Evolutionary conservation across 352 stramenopile species (phyloP), one percentile per base, ranked within the genome.

Genomic region (Globisporangium sylvaticum): DNA sequence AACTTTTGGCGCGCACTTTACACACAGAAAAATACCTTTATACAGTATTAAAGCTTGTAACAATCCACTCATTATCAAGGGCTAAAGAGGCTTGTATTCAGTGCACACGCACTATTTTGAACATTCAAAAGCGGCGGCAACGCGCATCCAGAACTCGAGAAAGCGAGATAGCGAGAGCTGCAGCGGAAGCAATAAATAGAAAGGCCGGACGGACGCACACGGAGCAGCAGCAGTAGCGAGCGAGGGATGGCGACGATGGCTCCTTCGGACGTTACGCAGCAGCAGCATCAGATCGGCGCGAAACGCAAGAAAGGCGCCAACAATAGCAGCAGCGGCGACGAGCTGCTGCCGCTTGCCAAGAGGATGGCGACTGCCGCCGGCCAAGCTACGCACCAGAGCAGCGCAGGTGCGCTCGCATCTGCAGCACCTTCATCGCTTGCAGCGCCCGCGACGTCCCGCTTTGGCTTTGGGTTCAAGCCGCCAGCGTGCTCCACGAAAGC

Each of bases 401-500:
- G 55, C 56, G 53, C 42, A 5, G 48, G 22, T 37, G 72, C 37
- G 62, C 24, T 44, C 37, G 58, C 25, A 70, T 18, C n/a, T 4
- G 56, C 56, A 18, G 8, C 31, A 31, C 57, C 44, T 20, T 14
- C 55, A 32, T 24, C 55, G 55, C 5, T 46, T 12, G 50, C 50
- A 14, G 25, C 61, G 24, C 27, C 34, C 10, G 18, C n/a, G 25
- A 37, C 37, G 6, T 55, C 55, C 15, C 74, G 69, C 69, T 81
- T 78, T 32, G 74, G 74, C 60, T 79, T 79, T 61, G 73, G 73
- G 31, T 81, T 81, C 66, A 74, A 69, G 34, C 27, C 52, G 20
- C 50, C 72, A 22, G 31, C 55, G 27, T 12, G 25, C 12, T 24
- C 60, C 22, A 34, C 70, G 48, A 69, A 74, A 44, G 42, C 66